Conservation (phyloP, 179 eudicot genomes). For the Beta macrorhiza region DNA sequence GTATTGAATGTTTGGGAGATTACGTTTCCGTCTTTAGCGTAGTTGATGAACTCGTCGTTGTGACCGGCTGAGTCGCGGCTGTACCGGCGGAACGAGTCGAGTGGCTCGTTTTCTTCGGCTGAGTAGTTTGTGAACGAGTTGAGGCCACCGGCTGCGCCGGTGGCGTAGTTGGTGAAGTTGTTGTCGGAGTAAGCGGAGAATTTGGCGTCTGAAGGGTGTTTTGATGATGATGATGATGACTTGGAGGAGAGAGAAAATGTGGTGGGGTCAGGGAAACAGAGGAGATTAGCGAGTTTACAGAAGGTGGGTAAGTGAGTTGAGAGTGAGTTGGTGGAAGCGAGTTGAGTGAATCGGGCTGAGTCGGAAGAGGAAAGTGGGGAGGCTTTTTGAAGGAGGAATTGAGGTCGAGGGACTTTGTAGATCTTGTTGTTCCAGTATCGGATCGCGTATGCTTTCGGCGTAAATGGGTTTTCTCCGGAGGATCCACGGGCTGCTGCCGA, state of each 20-base stretch:
- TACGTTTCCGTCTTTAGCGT: conserved; percentile 61
- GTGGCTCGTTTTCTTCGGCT: conserved; percentile 48
- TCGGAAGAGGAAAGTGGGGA: conserved; percentile 63
- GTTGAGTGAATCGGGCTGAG: conserved; percentile 48
- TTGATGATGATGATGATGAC: no score
- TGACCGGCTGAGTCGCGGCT: conserved; percentile 71
- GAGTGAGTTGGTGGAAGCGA: conserved; percentile 51
- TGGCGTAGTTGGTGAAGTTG: conserved; percentile 68
- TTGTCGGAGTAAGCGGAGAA: conserved; percentile 55
- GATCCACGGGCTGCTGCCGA: conserved; percentile 21
- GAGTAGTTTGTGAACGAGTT: conserved; percentile 72
- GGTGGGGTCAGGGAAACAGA: conserved; percentile 47
- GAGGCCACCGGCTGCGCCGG: conserved; percentile 46
- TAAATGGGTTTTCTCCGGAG: conserved; percentile 54
- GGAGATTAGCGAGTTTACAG: conserved; percentile 63
- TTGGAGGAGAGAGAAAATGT: conserved; percentile 7
- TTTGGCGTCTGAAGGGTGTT: conserved; percentile 40
- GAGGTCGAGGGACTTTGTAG: conserved; percentile 67
- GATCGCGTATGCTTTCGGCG: conserved; percentile 53
- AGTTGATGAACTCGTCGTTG: conserved; percentile 52
- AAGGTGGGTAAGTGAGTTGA: conserved; percentile 51
- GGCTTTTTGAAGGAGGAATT: conserved; percentile 57
- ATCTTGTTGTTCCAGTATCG: conserved; percentile 82
- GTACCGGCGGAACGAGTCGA: conserved; percentile 60
- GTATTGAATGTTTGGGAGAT: conserved; percentile 54